Base-by-base conservation (phyloP, 116 monocot genomes). In the Trichopus zeylanicus region DNA sequence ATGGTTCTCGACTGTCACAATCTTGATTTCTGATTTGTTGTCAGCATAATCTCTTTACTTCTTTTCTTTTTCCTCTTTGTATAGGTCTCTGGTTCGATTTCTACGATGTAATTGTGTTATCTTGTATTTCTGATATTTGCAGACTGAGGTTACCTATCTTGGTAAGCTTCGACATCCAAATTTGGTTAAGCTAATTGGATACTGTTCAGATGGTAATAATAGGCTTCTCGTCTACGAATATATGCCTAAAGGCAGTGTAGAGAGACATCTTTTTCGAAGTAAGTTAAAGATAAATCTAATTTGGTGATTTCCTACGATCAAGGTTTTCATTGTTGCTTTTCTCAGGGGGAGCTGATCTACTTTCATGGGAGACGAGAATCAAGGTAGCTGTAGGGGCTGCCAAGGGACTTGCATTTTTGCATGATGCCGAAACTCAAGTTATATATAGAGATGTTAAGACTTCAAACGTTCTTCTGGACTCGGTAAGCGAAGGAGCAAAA, bases 81-180 rank as follows among this genome's bases (percentile, higher is more conserved):
- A 19, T 57, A 12, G 28, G 4, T 32, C 20, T 32, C 15, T 26
- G 5, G 2, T 51, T 2, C 16, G 18, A 1, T 25, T 33, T 1
- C 20, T 26, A 18, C 16, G 16, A 25, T 16, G 23, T 1, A 60
- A 26, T 5, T 25, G 47, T 30, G 12, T 68, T 42, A 32, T 55
- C 26, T 12, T 62, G 16, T 47, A n/a, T 39, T 52, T 51, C 8
- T 6, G 53, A 42, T 53, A 6, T 24, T 59, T 70, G 65, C 71
- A 94, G 94, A 89, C 94, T 26, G 94, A 94, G 70, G 89, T 94
- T 28, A 66, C 80, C 34, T 89, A 89, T 78, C 89, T 94, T 69
- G 89, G 94, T 27, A 80, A 76, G 64, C 86, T 89, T 65, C 89
- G 75, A 38, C 94, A 94, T 63, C 80, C 77, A 57, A 89, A 94